Base-by-base conservation (phyloP, 306 rosid genomes). In the Geum urbanum region DNA sequence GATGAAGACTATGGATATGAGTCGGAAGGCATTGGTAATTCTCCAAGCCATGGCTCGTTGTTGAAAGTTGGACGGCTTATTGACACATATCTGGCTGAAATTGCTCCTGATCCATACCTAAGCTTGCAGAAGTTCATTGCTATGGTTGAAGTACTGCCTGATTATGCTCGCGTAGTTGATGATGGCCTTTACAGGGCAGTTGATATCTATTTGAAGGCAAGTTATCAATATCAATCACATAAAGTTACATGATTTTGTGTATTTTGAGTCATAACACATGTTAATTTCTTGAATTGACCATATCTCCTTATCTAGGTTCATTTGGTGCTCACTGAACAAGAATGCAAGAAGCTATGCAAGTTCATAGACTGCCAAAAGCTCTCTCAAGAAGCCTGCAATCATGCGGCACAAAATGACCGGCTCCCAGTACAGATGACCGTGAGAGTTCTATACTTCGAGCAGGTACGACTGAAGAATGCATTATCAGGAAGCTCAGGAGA, bases 331-430 rank as follows among this genome's bases (percentile, higher is more conserved):
- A 83, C 89, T 7, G 98, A 92, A 19, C 81, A 76, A 39, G 98
- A 92, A 77, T 77, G 89, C 82, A 86, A 83, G 86, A 83, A 72
- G 79, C 83, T 92, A 1, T 89, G 96, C 87, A 90, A 86, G 79
- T 72, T 83, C 63, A 82, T 92, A 74, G 96, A 92, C 76, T 82
- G 95, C 51, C 87, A 84, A 76, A 92, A 92, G 79, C 91, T 92
- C 58, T 92, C 98, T 64, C 88, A 89, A 84, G 98, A 92, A 74
- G 98, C 96, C 59, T 81, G 92, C 79, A 89, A 85, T 76, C 98
- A 92, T 40, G 98, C 96, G 5, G 96, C 96, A 2, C 92, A 82
- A 72, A 92, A 89, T 54, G 95, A 92, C 13, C 70, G 96, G 19
- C 88, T 89, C 43, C 95, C 98, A 1, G 77, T 89, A 63, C 88